These are phyloP conservation scores for Aspergillus novofumigatus DNA, from an alignment of 2,329 filamentous ascomycete genomes.

Conservation along the genomic window DNA sequence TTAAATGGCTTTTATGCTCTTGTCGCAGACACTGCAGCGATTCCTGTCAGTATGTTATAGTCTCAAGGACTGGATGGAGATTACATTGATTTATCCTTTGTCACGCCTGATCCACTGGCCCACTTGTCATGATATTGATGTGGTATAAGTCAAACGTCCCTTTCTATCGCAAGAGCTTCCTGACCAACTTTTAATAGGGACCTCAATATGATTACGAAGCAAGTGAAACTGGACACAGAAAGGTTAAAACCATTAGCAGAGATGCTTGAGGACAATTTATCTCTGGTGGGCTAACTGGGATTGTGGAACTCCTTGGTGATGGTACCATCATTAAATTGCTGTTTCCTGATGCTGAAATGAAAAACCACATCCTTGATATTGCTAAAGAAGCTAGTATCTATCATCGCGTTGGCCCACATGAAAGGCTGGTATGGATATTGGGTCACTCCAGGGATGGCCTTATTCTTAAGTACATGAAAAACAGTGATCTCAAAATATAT, in stretches of 20 bases:
- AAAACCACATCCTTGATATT: slow-evolving; percentile 13
- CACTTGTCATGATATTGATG: not conserved
- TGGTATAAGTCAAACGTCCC: not conserved
- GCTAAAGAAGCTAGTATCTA: slow-evolving; percentile 16
- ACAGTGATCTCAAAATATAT: slow-evolving; percentile 12
- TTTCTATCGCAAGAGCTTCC: not conserved
- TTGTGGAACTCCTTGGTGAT: slow-evolving; percentile 16
- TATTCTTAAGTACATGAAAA: slow-evolving; percentile 14
- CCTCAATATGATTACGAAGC: not conserved
- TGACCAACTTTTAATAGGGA: not conserved
- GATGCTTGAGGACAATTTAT: slow-evolving; percentile 12
- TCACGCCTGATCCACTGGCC: not conserved
- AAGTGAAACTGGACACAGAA: not conserved
- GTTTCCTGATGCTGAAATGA: slow-evolving; percentile 8
- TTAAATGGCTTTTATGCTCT: not conserved
- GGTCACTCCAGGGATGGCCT: slow-evolving; percentile 12
- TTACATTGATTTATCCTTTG: not conserved
- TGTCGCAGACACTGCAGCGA: not conserved
- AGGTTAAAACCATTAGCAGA: not conserved
- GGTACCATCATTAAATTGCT: slow-evolving; percentile 14
- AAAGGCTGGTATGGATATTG: slow-evolving; percentile 9
- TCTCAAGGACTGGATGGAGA: not conserved
- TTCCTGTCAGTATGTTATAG: not conserved
- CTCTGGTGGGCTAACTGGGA: slow-evolving; percentile 14
- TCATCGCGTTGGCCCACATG: slow-evolving; percentile 7